phyloP scores from a whole-genome alignment of 73 alveolate species.

The Tetrahymena borealis region DNA sequence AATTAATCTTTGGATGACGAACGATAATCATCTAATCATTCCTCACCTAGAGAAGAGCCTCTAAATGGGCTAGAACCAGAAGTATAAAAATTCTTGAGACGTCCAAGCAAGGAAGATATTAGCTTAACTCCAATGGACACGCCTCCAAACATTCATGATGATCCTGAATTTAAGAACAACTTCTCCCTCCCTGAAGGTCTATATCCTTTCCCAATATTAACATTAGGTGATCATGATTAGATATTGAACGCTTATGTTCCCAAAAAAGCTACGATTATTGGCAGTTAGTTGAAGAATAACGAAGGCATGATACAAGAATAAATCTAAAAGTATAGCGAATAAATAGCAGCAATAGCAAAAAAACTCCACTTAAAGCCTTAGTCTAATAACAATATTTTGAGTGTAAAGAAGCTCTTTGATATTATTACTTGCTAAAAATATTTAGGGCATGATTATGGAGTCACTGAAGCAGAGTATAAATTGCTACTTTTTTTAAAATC shows the following conservation, averaged over 20 bases:
- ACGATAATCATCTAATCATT: not conserved
- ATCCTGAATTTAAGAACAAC: not conserved
- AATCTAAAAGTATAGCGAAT: not conserved
- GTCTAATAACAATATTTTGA: not conserved
- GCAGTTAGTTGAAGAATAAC: not conserved
- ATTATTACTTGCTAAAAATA: not conserved
- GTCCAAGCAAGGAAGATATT: not conserved
- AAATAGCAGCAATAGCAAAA: not conserved
- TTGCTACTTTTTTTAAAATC: not conserved
- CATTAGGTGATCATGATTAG: not conserved
- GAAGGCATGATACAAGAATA: not conserved
- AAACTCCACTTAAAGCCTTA: not conserved
- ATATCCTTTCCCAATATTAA: not conserved
- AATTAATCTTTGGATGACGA: not conserved
- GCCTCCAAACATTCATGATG: not conserved
- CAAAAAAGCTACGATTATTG: not conserved
- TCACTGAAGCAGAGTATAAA: not conserved
- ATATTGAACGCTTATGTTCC: not conserved
- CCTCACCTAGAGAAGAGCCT: not conserved
- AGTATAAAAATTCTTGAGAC: not conserved
- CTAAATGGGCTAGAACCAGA: not conserved
- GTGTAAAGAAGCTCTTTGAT: not conserved
- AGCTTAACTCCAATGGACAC: not conserved
- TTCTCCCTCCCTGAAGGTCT: not conserved
- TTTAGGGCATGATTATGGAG: not conserved